Evolutionary conservation across 2,329 filamentous ascomycete genomes (phyloP).

Genomic region (Catunica adiposa): DNA sequence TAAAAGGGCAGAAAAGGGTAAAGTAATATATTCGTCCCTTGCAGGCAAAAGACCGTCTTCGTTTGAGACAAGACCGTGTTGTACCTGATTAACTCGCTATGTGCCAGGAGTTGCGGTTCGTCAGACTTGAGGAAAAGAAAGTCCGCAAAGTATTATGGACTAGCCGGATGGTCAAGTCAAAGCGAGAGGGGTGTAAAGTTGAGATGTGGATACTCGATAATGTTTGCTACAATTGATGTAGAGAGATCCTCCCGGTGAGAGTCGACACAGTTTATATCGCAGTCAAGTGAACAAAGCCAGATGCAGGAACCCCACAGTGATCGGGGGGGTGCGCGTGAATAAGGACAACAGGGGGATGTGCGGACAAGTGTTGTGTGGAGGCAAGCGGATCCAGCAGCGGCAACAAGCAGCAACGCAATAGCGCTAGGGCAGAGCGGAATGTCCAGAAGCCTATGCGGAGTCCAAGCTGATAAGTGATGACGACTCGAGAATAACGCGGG

Average conservation of each 20-base stretch:
- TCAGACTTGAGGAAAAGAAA: not conserved
- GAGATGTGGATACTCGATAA: not conserved
- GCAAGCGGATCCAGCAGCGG: not conserved
- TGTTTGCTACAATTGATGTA: constrained; percentile 3
- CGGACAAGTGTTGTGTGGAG: no score
- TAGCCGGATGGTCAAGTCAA: not conserved
- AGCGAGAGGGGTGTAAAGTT: not conserved
- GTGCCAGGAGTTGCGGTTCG: not conserved
- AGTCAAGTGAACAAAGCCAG: not conserved
- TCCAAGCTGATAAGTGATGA: constrained; percentile 2
- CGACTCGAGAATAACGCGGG: constrained; percentile 2
- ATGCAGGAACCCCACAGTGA: not conserved
- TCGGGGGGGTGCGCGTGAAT: not conserved
- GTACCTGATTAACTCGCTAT: not conserved
- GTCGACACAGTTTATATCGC: not conserved
- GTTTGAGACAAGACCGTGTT: not conserved
- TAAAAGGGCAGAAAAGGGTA: no score
- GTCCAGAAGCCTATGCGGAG: not conserved
- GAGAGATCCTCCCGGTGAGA: constrained; percentile 1
- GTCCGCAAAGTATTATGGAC: not conserved
- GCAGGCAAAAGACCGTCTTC: not conserved
- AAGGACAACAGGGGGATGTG: not conserved
- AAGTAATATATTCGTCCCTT: not conserved
- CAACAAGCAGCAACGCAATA: not conserved
- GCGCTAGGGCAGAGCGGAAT: not conserved